phyloP scores from a whole-genome alignment of 768 basidiomycete genomes.

The Glaciozyma martinii region DNA sequence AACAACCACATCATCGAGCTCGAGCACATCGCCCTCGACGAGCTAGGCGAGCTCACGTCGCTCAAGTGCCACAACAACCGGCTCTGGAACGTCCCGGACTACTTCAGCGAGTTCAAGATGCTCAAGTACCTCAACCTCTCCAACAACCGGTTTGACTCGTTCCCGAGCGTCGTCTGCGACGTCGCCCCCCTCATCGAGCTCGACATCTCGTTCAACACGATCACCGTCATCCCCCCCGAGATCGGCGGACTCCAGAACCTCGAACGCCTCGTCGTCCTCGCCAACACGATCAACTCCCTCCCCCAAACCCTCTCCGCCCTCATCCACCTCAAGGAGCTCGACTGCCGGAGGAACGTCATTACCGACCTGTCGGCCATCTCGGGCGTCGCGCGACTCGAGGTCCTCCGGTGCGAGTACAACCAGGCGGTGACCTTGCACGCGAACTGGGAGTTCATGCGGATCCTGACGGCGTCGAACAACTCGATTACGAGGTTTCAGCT shows the following conservation, averaged over 20 bases:
- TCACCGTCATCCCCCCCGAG: constrained; percentile 68
- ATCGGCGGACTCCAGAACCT: constrained; percentile 62
- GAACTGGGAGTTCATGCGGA: constrained; percentile 56
- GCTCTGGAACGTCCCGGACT: constrained; percentile 73
- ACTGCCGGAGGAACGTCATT: constrained; percentile 78
- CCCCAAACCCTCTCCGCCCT: constrained; percentile 57
- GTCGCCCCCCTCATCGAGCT: constrained; percentile 69
- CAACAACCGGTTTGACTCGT: constrained; percentile 77
- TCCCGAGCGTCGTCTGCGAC: constrained; percentile 67
- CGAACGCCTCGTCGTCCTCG: constrained; percentile 68
- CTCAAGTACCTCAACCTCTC: constrained; percentile 81
- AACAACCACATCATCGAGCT: constrained; percentile 85
- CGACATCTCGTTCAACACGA: constrained; percentile 89
- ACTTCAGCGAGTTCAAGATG: constrained; percentile 63
- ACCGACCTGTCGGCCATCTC: constrained; percentile 62
- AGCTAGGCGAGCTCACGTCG: constrained; percentile 57
- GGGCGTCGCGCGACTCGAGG: constrained; percentile 59
- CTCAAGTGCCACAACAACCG: constrained; percentile 85
- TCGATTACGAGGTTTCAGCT: constrained; percentile 69
- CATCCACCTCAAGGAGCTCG: constrained; percentile 57
- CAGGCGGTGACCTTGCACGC: constrained; percentile 69
- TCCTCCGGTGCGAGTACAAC: constrained; percentile 72
- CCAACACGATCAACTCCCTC: constrained; percentile 67
- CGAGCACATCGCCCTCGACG: constrained; percentile 72
- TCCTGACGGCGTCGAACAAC: constrained; percentile 72